Evolutionary conservation across 768 basidiomycete species (phyloP), one percentile per base, ranked within the genome.

Genomic region (Terana coerulea): DNA sequence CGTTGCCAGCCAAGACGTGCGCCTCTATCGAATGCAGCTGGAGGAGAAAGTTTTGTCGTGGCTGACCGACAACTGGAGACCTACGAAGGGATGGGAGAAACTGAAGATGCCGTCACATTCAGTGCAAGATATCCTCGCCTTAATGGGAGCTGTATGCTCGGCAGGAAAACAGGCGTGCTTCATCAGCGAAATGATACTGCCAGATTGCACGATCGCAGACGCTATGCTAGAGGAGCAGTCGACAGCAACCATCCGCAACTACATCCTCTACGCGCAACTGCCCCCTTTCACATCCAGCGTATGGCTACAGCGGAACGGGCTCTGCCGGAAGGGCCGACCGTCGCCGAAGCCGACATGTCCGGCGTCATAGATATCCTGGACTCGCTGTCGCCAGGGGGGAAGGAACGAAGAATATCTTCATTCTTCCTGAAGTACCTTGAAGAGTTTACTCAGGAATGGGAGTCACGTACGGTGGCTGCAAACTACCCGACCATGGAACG

Each of bases 41-140:
- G 87, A 91, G 64, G 91, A 92, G 63, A 91, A 91, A 63, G 84
- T 90, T 3, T 64, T 94, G 14, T 77, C 72, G 47, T 97, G 95
- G 94, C 68, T 97, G 29, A 67, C 80, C 12, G 86, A 87, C 52
- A 77, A 75, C 40, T 95, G 92, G 88, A 69, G 67, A 30, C 64
- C 77, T 10, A 61, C 66, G 49, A 65, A 63, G 40, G 29, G 45
- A 1, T 68, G 64, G 42, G 19, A 22, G 10, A 29, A 30, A n/a
- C 64, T 69, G 2, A 72, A 72, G 45, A 70, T 84, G 66, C 75
- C 83, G 7, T 65, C 76, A 2, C 74, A 82, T 59, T 73, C 76
- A 9, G 69, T 81, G 24, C 68, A 70, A 22, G 91, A 95, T 62
- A 66, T 90, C 8, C 62, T 91, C 17, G 59, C 64, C 11, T 69